These are phyloP conservation scores for Ogataea philodendri DNA, from an alignment of 805 yeast species.

Conservation along the genomic window DNA sequence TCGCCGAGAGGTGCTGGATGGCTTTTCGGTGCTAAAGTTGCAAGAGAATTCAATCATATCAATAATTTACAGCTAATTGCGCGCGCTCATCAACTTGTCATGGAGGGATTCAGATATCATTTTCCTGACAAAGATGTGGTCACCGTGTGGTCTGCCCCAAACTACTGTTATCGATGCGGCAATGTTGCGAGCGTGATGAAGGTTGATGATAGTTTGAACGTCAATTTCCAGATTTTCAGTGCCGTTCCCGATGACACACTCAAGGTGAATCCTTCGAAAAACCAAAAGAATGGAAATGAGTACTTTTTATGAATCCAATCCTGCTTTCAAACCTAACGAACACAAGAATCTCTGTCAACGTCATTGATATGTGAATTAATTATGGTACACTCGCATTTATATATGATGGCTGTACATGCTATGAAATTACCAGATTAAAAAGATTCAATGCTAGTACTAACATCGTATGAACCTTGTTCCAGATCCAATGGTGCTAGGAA, in stretches of 20 bases:
- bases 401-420: too few relatives aligned
- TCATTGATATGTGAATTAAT: too few relatives aligned
- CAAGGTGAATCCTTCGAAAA: slow-evolving; percentile 36
- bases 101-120: slow-evolving; percentile 97
- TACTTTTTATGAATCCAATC: slow-evolving; percentile 31
- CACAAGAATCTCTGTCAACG: too few relatives aligned
- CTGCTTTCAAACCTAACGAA: not conserved
- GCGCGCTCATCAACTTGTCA: slow-evolving; percentile 95
- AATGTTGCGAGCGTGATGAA: slow-evolving; percentile 98
- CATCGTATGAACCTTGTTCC: too few relatives aligned
- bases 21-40: slow-evolving; percentile 92
- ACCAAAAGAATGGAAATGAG: slow-evolving; percentile 38
- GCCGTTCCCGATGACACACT: slow-evolving; percentile 86
- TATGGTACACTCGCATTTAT: too few relatives aligned
- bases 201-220: slow-evolving; percentile 80
- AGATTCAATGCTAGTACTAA: too few relatives aligned
- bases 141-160: slow-evolving; percentile 98
- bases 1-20: slow-evolving; percentile 99
- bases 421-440: too few relatives aligned
- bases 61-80: slow-evolving; percentile 87
- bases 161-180: slow-evolving; percentile 96
- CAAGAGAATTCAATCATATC: slow-evolving; percentile 93
- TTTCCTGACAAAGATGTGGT: slow-evolving; percentile 89
- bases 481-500: too few relatives aligned
- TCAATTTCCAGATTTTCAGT: slow-evolving; percentile 88